A percentile compares a stretch with the other conserved stretches of the same genome.
Conservation (phyloP, 1,284 basidiomycete species). For the Inonotus obliquus region DNA sequence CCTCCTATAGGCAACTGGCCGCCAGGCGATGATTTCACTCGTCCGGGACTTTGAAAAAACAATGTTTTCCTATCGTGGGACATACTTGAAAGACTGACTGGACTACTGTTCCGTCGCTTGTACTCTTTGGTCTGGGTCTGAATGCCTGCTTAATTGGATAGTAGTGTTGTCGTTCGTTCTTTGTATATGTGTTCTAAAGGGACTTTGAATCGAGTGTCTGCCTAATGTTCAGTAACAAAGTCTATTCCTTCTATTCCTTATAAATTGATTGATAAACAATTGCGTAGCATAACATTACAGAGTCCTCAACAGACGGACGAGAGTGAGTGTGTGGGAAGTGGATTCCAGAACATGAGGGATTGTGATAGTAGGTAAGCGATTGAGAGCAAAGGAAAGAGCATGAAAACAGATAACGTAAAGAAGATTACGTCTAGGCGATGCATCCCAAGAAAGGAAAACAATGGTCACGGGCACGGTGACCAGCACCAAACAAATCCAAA, state of each 20-base stretch:
- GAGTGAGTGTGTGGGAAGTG: not conserved
- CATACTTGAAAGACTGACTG: not conserved
- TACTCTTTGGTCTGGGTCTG: too few species aligned
- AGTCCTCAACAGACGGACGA: not conserved
- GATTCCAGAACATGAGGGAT: not conserved
- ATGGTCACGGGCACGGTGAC: too few species aligned
- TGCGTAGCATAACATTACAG: not conserved
- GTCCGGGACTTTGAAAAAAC: slow-evolving; percentile 41
- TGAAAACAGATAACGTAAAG: not conserved
- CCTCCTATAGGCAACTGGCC: slow-evolving; percentile 54
- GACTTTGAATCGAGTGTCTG: too few species aligned
- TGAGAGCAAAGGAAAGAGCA: not conserved
- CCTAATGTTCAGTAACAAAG: too few species aligned
- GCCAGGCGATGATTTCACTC: slow-evolving; percentile 53
- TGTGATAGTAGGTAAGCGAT: not conserved
- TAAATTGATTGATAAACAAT: too few species aligned
- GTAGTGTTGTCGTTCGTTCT: not conserved
- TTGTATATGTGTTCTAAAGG: too few species aligned
- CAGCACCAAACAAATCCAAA: too few species aligned
- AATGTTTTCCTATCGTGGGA: not conserved
- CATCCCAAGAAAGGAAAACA: too few species aligned
- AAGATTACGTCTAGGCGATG: not conserved
- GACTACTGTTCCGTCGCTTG: not conserved
- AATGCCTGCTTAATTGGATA: not conserved
- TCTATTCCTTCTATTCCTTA: too few species aligned